phyloP scores from a whole-genome alignment of 352 stramenopile species.

The Phytophthora aleatoria region DNA sequence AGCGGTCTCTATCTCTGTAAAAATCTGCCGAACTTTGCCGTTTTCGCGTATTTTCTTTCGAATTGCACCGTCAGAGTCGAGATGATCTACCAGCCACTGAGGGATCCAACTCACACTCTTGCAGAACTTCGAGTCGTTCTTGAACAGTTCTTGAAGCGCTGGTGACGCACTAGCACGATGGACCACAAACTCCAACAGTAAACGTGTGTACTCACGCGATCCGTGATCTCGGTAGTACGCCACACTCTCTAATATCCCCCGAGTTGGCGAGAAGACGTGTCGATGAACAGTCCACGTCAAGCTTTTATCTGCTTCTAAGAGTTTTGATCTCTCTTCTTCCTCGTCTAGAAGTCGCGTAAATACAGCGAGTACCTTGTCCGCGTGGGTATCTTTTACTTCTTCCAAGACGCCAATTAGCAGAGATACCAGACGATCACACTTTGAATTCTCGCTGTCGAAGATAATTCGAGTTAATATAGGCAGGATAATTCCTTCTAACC shows the following conservation, averaged over 20 bases:
- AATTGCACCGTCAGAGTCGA: constrained; percentile 44
- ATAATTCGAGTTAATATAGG: constrained; percentile 24
- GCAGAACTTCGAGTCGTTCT: constrained; percentile 31
- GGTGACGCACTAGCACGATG: constrained; percentile 30
- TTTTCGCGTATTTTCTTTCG: constrained; percentile 14
- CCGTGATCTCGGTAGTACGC: constrained; percentile 67
- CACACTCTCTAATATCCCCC: constrained; percentile 61
- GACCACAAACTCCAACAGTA: constrained; percentile 61
- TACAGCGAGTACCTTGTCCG: constrained; percentile 49
- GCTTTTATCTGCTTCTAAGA: background rate
- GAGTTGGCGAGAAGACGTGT: constrained; percentile 61
- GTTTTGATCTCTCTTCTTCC: constrained; percentile 15
- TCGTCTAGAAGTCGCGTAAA: constrained; percentile 48
- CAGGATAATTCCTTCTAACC: constrained; percentile 38
- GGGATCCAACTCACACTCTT: constrained; percentile 52
- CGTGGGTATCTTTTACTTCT: constrained; percentile 57
- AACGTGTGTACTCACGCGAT: constrained; percentile 52
- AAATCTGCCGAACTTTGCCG: constrained; percentile 3
- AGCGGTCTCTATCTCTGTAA: constrained; percentile 24
- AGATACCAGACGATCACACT: constrained; percentile 56
- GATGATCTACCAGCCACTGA: constrained; percentile 47
- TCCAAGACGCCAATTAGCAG: constrained; percentile 65
- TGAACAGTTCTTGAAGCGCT: constrained; percentile 50
- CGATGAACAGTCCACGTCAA: constrained; percentile 35
- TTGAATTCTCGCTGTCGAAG: constrained; percentile 20